Base-by-base conservation (phyloP, 345 rosid genomes). In the Ceriops zippeliana region DNA sequence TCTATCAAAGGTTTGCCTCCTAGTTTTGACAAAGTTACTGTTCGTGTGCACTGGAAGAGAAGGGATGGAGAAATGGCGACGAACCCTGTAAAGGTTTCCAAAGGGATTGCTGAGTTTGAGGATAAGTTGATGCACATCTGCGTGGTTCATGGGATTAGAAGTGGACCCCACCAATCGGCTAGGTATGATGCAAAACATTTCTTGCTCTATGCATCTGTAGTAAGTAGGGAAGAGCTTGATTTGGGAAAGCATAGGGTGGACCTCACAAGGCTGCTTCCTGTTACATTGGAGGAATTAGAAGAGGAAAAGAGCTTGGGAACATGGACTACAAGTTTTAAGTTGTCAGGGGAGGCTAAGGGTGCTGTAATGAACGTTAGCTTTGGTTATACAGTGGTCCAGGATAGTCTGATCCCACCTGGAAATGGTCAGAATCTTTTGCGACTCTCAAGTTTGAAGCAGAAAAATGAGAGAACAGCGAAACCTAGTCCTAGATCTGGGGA, bases 201-300 rank as follows among this genome's bases (percentile, higher is more conserved):
- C 83, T 80, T 90, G 86, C 85, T 93, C 47, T 89, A 82, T 73
- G 92, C 82, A 46, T 74, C 87, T 51, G 78, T 85, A 68, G 73
- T 77, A 73, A 89, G 84, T 70, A 76, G 79, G 21, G 90, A 86
- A 1, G 97, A 86, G 64, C 80, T 87, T 81, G 97, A 93, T 81
- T 76, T 93, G 81, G 98, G 98, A 49, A 93, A 90, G 85, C 98
- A 93, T 74, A 89, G 97, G 66, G 85, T 93, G 78, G 98, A 93
- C 64, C 92, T 93, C 68, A 87, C 98, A 0, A 88, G 87, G 69
- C 73, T 93, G 79, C 93, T 93, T 77, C 98, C 98, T 61, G 86
- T 89, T 70, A 87, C 98, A 20, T 76, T 90, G 76, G 98, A 93
- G 82, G 98, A 90, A 73, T 69, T 93, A 80, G 92, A 90, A 74